Evolutionary conservation across 345 rosid genomes (phyloP), one percentile per base, ranked within the genome.

Genomic region (Kandelia obovata): DNA sequence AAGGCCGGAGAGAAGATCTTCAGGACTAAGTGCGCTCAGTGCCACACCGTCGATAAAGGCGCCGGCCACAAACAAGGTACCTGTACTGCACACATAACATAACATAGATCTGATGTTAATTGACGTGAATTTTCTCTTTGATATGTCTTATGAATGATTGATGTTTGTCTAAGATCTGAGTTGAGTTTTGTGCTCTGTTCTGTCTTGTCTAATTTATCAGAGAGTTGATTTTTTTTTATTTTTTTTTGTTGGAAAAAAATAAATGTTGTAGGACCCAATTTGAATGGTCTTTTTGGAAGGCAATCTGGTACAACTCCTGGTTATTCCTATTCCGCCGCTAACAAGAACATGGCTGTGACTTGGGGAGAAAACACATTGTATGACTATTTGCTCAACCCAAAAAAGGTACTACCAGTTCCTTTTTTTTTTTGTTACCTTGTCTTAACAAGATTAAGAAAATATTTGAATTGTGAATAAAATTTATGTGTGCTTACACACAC

Each of bases 11-110:
- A 88, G 80, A 94, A 94, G 80, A 91, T 88, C 78, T 94, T 91
- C 85, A 86, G 77, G 83, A 91, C 85, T 53, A 94, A 94, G 83
- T 88, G 90, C 78, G 90, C 85, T 10, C 90, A 88, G 81, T 88
- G 93, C 86, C 92, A 88, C 83, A 93, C 98, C 79, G 98, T 87
- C 67, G 98, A 93, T 0, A 84, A 93, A 81, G 97, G 98, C 63
- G 92, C 96, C 27, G 98, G 98, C 77, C 98, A 93, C 83, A 93
- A 93, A 78, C 97, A 93, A 84, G 98, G 98, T 89, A 34, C 37
- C 1, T 34, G 6, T 34, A 9, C 37, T 34, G 37, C 37, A 34
- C 37, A 34, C 37, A 7, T 34, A 34, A 34, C 37, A 34, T 34
- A 7, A 7, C 37, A 34, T 7, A 34, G 37, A 34, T 34, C 37